phyloP scores from a whole-genome alignment of 2,329 filamentous ascomycete species.

The Stachybotrys echinatus region DNA sequence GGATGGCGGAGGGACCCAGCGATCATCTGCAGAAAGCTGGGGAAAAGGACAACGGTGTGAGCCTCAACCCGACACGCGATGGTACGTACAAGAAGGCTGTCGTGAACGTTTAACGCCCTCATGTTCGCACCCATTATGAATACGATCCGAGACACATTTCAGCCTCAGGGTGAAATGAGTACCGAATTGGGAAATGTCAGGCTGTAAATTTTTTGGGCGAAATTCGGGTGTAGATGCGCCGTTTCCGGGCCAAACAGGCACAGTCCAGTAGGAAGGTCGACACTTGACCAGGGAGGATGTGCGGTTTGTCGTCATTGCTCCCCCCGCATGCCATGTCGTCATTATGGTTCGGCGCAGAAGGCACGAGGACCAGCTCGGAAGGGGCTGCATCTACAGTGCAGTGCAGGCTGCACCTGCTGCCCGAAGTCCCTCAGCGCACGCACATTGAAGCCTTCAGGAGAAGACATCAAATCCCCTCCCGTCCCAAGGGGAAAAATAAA shows the following conservation, averaged over 20 bases:
- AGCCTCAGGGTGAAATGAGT: neutral
- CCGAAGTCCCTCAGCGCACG: too few species aligned
- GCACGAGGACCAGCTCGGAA: neutral
- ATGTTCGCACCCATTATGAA: neutral
- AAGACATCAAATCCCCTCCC: too few species aligned
- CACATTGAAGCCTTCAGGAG: too few species aligned
- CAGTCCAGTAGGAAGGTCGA: neutral
- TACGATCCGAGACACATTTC: neutral
- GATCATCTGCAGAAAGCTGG: neutral
- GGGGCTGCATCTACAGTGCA: neutral
- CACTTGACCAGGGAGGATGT: neutral
- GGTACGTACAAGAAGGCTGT: too few species aligned
- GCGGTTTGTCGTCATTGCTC: constrained; percentile 8
- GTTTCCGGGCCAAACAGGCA: neutral
- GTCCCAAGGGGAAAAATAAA: neutral
- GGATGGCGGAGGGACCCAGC: neutral
- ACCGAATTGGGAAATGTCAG: too few species aligned
- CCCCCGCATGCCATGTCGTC: constrained; percentile 29
- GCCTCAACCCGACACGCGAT: too few species aligned
- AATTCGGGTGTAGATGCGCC: neutral
- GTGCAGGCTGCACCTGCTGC: neutral
- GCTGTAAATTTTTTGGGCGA: too few species aligned
- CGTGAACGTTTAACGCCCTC: neutral
- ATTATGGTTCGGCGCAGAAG: constrained; percentile 18
- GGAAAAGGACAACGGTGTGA: too few species aligned